phyloP scores from a whole-genome alignment of 2,329 filamentous ascomycete species.

The Celoporthe dispersa region DNA sequence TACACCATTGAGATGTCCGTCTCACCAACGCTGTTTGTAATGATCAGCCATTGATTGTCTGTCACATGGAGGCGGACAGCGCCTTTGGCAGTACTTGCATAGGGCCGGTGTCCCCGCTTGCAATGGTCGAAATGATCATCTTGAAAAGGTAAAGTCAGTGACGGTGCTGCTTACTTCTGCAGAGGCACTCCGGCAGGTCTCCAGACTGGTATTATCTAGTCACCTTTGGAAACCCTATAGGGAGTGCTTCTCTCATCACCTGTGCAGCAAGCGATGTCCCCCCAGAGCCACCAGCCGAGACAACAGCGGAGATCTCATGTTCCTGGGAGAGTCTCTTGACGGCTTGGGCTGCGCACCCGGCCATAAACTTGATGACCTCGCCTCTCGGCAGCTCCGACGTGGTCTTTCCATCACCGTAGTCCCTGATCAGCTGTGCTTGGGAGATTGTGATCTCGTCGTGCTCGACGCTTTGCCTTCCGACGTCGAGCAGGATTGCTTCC shows the following conservation, averaged over 20 bases:
- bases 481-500: conserved; percentile 40
- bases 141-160: conserved; percentile 44
- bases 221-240: conserved; percentile 62
- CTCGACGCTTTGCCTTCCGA: conserved; percentile 51
- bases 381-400: conserved; percentile 50
- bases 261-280: conserved; percentile 64
- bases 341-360: conserved; percentile 47
- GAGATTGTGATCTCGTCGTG: conserved; percentile 53
- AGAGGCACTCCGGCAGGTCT: not conserved
- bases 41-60: not conserved
- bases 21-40: conserved; percentile 54
- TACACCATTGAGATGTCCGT: conserved; percentile 73
- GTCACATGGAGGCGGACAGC: not conserved
- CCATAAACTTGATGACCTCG: conserved; percentile 62
- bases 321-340: conserved; percentile 46
- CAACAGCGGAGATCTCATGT: conserved; percentile 55
- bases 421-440: conserved; percentile 46
- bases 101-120: conserved; percentile 66
- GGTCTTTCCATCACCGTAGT: conserved; percentile 38
- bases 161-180: not conserved
- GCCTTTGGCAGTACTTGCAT: conserved; percentile 42
- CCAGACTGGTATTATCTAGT: not conserved
- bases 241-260: conserved; percentile 64
- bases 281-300: conserved; percentile 56
- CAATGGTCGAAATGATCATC: conserved; percentile 71